These are phyloP conservation scores for Trichoderma sp. DNA, from an alignment of 2,329 filamentous ascomycete genomes.

Conservation along the genomic window DNA sequence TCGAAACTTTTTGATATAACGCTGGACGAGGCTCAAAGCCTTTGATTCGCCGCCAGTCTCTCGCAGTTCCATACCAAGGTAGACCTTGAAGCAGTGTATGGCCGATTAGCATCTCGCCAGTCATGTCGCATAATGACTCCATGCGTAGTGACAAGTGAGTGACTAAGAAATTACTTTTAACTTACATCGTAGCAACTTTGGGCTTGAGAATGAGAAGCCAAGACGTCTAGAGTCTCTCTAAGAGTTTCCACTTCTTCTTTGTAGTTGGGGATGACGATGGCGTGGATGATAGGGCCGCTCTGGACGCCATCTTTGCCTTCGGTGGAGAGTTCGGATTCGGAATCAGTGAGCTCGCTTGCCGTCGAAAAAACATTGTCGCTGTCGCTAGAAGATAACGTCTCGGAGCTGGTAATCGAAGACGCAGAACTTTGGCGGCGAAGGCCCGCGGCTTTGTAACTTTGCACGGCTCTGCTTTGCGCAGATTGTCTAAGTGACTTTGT, in stretches of 20 bases:
- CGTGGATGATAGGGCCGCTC: slow-evolving; percentile 55
- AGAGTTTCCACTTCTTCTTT: slow-evolving; percentile 71
- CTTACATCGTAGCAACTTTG: slow-evolving; percentile 68
- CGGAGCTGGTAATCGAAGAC: slow-evolving; percentile 58
- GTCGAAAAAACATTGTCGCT: slow-evolving; percentile 51
- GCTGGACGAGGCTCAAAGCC: slow-evolving; percentile 61
- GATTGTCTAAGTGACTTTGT: slow-evolving; percentile 52
- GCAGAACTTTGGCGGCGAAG: slow-evolving; percentile 55
- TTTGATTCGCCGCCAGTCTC: slow-evolving; percentile 63
- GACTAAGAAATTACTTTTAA: slow-evolving; percentile 29
- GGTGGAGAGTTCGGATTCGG: slow-evolving; percentile 49
- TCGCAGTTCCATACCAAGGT: slow-evolving; percentile 71
- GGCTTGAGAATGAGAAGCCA: slow-evolving; percentile 67
- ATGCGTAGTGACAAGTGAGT: not conserved
- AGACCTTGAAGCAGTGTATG: slow-evolving; percentile 52
- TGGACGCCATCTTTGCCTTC: slow-evolving; percentile 48
- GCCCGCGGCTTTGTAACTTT: slow-evolving; percentile 48
- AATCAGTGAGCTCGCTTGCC: slow-evolving; percentile 54
- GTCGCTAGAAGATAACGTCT: slow-evolving; percentile 48
- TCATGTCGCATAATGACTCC: not conserved
- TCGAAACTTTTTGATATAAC: slow-evolving; percentile 66
- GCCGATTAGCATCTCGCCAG: slow-evolving; percentile 1
- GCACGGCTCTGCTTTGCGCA: slow-evolving; percentile 48
- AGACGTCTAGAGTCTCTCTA: slow-evolving; percentile 66
- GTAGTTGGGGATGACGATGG: slow-evolving; percentile 72